phyloP scores from a whole-genome alignment of 768 basidiomycete species.

The Naganishia antarctica region DNA sequence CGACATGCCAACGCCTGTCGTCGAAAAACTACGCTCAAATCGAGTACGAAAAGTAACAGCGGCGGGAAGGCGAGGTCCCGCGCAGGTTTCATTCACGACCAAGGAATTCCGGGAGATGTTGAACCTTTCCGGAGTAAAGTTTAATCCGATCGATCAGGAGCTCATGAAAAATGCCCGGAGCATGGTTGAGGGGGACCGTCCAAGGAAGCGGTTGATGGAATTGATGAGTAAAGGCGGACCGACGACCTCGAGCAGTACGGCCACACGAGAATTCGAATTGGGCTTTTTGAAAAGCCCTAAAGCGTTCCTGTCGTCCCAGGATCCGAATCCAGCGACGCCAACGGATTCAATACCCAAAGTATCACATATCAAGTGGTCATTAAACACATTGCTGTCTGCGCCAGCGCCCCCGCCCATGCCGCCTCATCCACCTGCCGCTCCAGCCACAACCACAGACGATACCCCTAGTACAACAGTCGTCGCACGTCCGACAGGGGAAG shows the following conservation, averaged over 20 bases:
- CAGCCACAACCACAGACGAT: slow-evolving; percentile 61
- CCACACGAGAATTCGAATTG: slow-evolving; percentile 37
- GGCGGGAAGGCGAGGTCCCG: slow-evolving; percentile 76
- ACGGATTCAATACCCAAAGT: slow-evolving; percentile 12
- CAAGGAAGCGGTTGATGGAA: slow-evolving; percentile 49
- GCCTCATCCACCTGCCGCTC: slow-evolving; percentile 41
- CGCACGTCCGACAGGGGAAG: slow-evolving; percentile 57
- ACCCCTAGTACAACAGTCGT: slow-evolving; percentile 50
- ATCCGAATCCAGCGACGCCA: background rate
- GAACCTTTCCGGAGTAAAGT: slow-evolving; percentile 61
- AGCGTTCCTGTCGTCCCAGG: slow-evolving; percentile 26
- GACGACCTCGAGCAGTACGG: slow-evolving; percentile 14
- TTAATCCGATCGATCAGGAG: slow-evolving; percentile 35
- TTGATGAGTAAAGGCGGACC: slow-evolving; percentile 46
- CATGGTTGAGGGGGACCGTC: slow-evolving; percentile 44
- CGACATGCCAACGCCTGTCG: slow-evolving; percentile 71
- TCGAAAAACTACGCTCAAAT: slow-evolving; percentile 57
- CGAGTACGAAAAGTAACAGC: slow-evolving; percentile 72
- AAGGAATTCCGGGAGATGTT: slow-evolving; percentile 88
- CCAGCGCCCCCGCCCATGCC: slow-evolving; percentile 24
- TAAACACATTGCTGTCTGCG: slow-evolving; percentile 39
- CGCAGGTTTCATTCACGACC: slow-evolving; percentile 82
- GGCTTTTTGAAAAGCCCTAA: slow-evolving; percentile 45
- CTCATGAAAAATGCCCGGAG: slow-evolving; percentile 39
- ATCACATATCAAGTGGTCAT: slow-evolving; percentile 38